Percentiles rank a stretch among this genome's conserved stretches.
Conservation (phyloP, 1,284 basidiomycete genomes). For the Wallemia hederae region DNA sequence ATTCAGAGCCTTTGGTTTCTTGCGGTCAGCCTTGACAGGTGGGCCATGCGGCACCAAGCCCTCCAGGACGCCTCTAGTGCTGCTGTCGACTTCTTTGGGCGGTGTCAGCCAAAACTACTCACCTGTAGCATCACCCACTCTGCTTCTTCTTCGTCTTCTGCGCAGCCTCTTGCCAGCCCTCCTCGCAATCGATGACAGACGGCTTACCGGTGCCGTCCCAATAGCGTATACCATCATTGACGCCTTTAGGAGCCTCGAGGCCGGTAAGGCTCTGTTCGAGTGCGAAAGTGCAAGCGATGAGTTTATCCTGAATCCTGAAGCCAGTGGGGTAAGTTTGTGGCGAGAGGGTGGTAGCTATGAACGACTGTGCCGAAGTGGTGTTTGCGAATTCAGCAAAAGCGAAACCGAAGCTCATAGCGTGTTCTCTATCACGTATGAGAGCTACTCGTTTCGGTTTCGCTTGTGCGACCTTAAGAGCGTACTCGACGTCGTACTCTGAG, state of each 20-base stretch:
- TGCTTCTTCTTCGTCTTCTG: not conserved
- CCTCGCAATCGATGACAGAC: conserved; percentile 1
- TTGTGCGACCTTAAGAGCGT: conserved; percentile 30
- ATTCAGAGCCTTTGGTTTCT: conserved; percentile 2
- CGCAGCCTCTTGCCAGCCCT: not conserved
- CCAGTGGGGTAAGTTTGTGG: conserved; percentile 54
- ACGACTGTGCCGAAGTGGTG: conserved; percentile 24
- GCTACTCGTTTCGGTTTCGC: conserved; percentile 57
- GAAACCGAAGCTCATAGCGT: conserved; percentile 60
- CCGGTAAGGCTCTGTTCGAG: conserved; percentile 21
- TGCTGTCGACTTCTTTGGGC: not conserved
- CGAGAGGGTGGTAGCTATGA: conserved; percentile 44
- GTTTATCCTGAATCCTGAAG: conserved; percentile 30
- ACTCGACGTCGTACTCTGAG: conserved; percentile 22
- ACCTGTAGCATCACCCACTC: not conserved
- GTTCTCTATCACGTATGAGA: conserved; percentile 54
- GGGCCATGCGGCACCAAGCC: conserved; percentile 1
- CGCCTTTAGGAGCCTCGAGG: conserved; percentile 2
- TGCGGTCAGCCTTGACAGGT: not conserved
- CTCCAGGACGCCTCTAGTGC: not conserved
- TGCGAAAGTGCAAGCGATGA: conserved; percentile 57
- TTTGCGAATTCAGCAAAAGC: conserved; percentile 72
- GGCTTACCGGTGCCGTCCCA: conserved; percentile 6
- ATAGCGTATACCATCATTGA: conserved; percentile 4
- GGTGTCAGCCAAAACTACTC: not conserved